These are phyloP conservation scores for Botrytis cinerea DNA, from an alignment of 2,329 filamentous ascomycete species.

Conservation along the genomic window DNA sequence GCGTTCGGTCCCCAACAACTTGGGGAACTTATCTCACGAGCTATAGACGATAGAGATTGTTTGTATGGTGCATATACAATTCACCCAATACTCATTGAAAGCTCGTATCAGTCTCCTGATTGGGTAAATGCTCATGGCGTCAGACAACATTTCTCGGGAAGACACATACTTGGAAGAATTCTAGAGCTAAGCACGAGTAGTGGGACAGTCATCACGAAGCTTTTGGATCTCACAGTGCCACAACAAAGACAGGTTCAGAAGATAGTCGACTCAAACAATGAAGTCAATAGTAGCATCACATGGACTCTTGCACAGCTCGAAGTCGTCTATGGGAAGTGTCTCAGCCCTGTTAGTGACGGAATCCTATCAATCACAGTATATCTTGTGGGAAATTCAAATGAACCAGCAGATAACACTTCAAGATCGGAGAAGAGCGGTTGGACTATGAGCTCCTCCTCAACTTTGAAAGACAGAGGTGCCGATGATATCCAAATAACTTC, in stretches of 20 bases:
- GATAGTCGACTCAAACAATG: neutral
- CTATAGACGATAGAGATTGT: neutral
- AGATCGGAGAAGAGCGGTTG: neutral
- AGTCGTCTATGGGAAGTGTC: neutral
- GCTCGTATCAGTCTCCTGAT: neutral
- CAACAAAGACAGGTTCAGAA: neutral
- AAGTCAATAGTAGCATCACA: neutral
- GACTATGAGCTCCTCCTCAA: neutral
- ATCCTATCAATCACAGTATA: neutral
- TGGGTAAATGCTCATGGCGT: neutral
- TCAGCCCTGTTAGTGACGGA: neutral
- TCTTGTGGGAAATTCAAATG: neutral
- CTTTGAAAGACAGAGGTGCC: neutral
- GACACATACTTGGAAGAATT: neutral
- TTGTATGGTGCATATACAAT: slow-evolving; percentile 3
- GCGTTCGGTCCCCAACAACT: too few relatives aligned
- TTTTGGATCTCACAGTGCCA: neutral
- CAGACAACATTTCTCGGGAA: neutral
- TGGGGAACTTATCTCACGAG: neutral
- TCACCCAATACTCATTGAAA: neutral
- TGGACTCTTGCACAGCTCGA: neutral
- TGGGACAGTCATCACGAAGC: neutral
- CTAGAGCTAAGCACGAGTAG: neutral
- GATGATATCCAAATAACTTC: neutral
- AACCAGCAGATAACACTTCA: neutral